Percentiles rank a stretch among this genome's conserved stretches.
phyloP scores from a whole-genome alignment of 768 basidiomycete genomes.

The Leccinum aurantiacum region DNA sequence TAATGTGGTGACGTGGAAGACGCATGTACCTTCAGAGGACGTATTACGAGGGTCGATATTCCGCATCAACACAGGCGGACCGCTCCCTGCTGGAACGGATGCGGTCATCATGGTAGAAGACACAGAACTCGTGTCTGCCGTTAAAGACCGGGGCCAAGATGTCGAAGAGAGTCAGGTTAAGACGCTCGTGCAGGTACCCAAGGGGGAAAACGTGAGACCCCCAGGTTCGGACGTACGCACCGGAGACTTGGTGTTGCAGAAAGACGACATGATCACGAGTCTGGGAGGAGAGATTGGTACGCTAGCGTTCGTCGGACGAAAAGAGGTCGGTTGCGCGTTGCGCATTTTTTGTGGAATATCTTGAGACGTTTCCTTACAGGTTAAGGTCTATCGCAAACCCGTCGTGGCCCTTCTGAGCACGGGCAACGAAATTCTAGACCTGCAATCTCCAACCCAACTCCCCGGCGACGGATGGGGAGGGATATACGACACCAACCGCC shows the following conservation, averaged over 20 bases:
- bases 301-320: constrained; percentile 73
- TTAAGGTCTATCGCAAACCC: constrained; percentile 68
- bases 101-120: constrained; percentile 94
- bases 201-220: constrained; percentile 69
- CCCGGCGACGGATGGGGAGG: constrained; percentile 57
- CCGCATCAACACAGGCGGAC: constrained; percentile 85
- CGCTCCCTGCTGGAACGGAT: constrained; percentile 72
- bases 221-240: constrained; percentile 72
- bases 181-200: constrained; percentile 59
- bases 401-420: constrained; percentile 81
- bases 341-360: neutral
- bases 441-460: constrained; percentile 43
- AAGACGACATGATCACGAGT: constrained; percentile 58
- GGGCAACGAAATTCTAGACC: constrained; percentile 76
- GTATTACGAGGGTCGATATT: constrained; percentile 47
- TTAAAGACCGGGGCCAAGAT: constrained; percentile 36
- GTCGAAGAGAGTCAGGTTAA: constrained; percentile 73
- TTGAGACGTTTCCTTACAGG: constrained; percentile 40
- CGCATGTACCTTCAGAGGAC: constrained; percentile 29
- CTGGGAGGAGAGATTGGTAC: constrained; percentile 85
- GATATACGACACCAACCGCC: constrained; percentile 85
- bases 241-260: constrained; percentile 66
- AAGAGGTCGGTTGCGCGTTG: constrained; percentile 47
- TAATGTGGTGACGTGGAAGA: constrained; percentile 60
- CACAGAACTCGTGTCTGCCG: constrained; percentile 66